Percentiles rank a stretch among this genome's conserved stretches.
Conservation (phyloP, 148 eudicot genomes). For the Mesembryanthemum crystallinum region DNA sequence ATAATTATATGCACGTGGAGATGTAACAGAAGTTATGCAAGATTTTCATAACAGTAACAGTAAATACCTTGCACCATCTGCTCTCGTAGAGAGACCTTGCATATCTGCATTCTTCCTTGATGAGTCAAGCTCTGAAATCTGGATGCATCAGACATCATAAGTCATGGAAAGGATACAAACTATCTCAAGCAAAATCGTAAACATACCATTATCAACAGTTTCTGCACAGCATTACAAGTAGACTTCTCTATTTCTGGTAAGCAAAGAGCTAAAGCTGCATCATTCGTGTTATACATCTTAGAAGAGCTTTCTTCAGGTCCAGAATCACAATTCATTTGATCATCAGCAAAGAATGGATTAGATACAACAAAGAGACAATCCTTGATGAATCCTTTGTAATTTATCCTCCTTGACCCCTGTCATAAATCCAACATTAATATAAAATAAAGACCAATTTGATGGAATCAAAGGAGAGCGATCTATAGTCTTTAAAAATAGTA, state of each 20-base stretch:
- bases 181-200: slow-evolving; percentile 5
- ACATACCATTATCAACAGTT: slow-evolving; percentile 66
- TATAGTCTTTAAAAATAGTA: not conserved
- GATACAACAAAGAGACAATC: slow-evolving; percentile 51
- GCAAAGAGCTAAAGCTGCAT: slow-evolving; percentile 48
- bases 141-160: slow-evolving; percentile 21
- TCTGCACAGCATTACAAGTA: slow-evolving; percentile 47
- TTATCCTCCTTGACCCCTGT: slow-evolving; percentile 78
- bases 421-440: not conserved
- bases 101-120: slow-evolving; percentile 63
- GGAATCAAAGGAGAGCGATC: not conserved
- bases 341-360: slow-evolving; percentile 23
- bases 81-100: slow-evolving; percentile 62
- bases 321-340: slow-evolving; percentile 24
- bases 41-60: not conserved
- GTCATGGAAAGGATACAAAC: not conserved
- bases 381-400: slow-evolving; percentile 65
- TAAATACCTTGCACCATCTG: slow-evolving; percentile 77
- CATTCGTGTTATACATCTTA: slow-evolving; percentile 17
- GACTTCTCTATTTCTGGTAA: slow-evolving; percentile 57
- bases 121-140: slow-evolving; percentile 78
- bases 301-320: slow-evolving; percentile 25
- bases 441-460: not conserved
- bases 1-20: not conserved
- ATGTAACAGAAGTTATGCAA: not conserved